Evolutionary conservation across 2,329 filamentous ascomycete genomes (phyloP), one percentile per base, ranked within the genome.

Genomic region (Fusarium armeniacum): DNA sequence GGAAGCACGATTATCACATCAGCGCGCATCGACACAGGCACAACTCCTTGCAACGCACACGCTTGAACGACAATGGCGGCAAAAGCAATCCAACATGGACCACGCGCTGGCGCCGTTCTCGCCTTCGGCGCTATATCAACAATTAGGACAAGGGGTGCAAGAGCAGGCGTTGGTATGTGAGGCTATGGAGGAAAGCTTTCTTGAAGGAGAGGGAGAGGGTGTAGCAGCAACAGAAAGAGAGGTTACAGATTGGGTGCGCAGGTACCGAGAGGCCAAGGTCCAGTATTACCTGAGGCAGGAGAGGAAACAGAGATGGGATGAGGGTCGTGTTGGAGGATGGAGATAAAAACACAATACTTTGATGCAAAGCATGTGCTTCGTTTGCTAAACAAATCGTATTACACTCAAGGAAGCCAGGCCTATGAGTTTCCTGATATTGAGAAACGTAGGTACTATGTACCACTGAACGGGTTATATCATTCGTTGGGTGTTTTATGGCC

Each of bases 301-400:
- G 83, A 88, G 93, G 71, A 97, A 94, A 80, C 92, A 94, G 75
- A 87, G 96, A 73, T 98, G 96, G 96, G 96, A 98, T 78, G 95
- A 98, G 81, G 94, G 95, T 26, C 86, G 95, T 71, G 95, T 98
- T 35, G 95, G 95, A 13, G 96, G 96, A 1, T 98, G 96, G 96
- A 88, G 95, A 76, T 95, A 28, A 57, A 20, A 20, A 40, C n/a
- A 20, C 16, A 15, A 35, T 32, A 54, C 16, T 28, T 46, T 40
- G 44, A 47, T 47, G 41, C 28, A 33, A 32, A 46, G 11, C 28
- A 24, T 24, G 40, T n/a, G 5, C 24, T 51, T 26, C 10, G 13
- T 13, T n/a, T 40, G 33, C 35, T 18, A 11, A 28, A 12, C 6
- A 46, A 32, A 20, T 18, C 24, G 32, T 15, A n/a, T 33, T 26